These are phyloP conservation scores for Linderniella brevidens DNA, from an alignment of 257 asterid genomes.

Conservation along the genomic window DNA sequence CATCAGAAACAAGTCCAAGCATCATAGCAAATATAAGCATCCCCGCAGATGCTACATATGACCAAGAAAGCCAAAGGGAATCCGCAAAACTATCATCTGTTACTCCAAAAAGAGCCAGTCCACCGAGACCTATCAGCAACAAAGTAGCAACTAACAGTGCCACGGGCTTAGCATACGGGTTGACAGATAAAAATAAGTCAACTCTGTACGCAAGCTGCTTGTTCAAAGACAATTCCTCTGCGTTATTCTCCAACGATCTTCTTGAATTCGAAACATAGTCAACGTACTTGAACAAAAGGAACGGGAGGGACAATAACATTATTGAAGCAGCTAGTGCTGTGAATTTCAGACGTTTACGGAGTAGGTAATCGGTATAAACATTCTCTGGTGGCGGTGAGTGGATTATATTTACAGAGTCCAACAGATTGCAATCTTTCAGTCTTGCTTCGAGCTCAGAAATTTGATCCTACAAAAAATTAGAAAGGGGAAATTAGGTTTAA, in stretches of 20 bases:
- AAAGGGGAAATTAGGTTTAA: constrained; percentile 1
- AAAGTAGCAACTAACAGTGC: constrained; percentile 69
- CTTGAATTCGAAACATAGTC: constrained; percentile 44
- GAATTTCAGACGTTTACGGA: constrained; percentile 28
- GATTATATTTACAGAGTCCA: constrained; percentile 21
- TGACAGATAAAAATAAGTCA: constrained; percentile 56
- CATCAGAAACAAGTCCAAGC: constrained; percentile 93
- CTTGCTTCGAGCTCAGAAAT: constrained; percentile 33
- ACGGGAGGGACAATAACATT: constrained; percentile 38
- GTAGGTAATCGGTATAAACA: constrained; percentile 11
- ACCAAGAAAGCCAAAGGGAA: constrained; percentile 83
- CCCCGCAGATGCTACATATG: constrained; percentile 80
- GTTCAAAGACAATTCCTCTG: constrained; percentile 55
- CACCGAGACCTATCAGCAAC: constrained; percentile 59
- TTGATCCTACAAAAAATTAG: constrained; percentile 33
- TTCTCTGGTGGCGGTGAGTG: constrained; percentile 13
- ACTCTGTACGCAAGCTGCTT: constrained; percentile 70
- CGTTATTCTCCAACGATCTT: constrained; percentile 29
- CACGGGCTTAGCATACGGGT: constrained; percentile 75
- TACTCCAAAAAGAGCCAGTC: constrained; percentile 73
- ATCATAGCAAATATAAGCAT: constrained; percentile 95
- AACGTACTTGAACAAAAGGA: constrained; percentile 49
- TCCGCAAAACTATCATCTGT: constrained; percentile 58
- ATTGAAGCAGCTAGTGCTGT: constrained; percentile 43
- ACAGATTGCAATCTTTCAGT: constrained; percentile 29